Conservation (phyloP, 78 protist species). For the Neovahlkampfia damariscottae region DNA sequence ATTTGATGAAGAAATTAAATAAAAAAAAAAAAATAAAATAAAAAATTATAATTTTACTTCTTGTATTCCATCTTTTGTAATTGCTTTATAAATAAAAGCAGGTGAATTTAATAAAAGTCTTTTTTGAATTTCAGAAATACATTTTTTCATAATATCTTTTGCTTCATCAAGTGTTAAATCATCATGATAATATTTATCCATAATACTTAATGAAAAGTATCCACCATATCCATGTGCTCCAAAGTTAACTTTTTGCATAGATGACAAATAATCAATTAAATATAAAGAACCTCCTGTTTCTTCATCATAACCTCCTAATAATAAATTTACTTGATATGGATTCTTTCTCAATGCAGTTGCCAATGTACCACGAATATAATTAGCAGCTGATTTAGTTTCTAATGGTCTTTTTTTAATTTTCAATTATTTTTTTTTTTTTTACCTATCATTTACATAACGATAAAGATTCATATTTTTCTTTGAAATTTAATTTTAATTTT, state of each 20-base stretch:
- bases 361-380: slow-evolving; percentile 29
- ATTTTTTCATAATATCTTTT: slow-evolving; percentile 13
- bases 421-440: no score
- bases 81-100: slow-evolving; percentile 32
- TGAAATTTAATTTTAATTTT: slow-evolving; percentile 1
- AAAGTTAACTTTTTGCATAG: slow-evolving; percentile 16
- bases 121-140: slow-evolving; percentile 19
- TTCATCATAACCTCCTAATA: slow-evolving; percentile 48
- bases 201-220: slow-evolving; percentile 16
- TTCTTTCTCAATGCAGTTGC: slow-evolving; percentile 26
- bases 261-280: slow-evolving; percentile 49
- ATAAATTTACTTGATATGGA: slow-evolving; percentile 21
- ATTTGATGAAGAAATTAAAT: not conserved
- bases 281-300: slow-evolving; percentile 31
- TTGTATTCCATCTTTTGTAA: slow-evolving; percentile 28
- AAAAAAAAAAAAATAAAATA: no score
- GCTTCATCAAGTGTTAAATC: slow-evolving; percentile 35
- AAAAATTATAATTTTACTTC: no score
- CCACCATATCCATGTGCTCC: slow-evolving; percentile 52
- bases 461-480: not conserved
- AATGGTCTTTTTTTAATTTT: not conserved
- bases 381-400: slow-evolving; percentile 29
- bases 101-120: slow-evolving; percentile 28
- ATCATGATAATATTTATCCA: slow-evolving; percentile 26
- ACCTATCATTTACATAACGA: not conserved